Evolutionary conservation across 75 land plant genomes (phyloP).

Genomic region (Sequoiadendron giganteum): DNA sequence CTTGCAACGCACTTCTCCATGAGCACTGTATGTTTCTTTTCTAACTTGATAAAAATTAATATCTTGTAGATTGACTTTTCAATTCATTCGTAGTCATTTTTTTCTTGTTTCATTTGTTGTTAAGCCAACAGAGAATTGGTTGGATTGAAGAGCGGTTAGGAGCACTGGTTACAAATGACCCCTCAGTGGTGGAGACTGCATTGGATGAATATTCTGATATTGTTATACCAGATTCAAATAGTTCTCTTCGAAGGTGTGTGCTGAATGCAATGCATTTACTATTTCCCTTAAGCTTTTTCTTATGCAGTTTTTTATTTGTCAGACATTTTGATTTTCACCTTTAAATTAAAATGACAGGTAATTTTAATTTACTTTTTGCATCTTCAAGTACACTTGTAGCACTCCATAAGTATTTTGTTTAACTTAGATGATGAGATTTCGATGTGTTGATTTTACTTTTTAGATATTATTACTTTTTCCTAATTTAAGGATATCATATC

Average conservation of each 20-base stretch:
- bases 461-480: neutral
- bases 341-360: neutral
- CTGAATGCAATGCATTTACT: neutral
- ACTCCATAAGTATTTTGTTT: neutral
- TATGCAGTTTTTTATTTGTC: neutral
- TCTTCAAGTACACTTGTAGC: neutral
- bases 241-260: slow-evolving; percentile 61
- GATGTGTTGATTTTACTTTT: neutral
- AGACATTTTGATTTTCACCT: neutral
- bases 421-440: neutral
- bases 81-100: neutral
- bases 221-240: slow-evolving; percentile 60
- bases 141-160: slow-evolving; percentile 74
- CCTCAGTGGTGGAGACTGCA: slow-evolving; percentile 55
- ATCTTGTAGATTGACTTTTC: neutral
- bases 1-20: slow-evolving; percentile 87
- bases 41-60: neutral
- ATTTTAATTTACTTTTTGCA: neutral
- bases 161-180: slow-evolving; percentile 60
- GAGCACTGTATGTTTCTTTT: slow-evolving; percentile 41
- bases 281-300: neutral
- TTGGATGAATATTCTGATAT: slow-evolving; percentile 72
- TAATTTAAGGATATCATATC: neutral
- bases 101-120: neutral
- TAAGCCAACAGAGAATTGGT: slow-evolving; percentile 52